These are phyloP conservation scores for Hyparrhenia diplandra DNA, from an alignment of 176 grass and related monocot species.

Conservation along the genomic window DNA sequence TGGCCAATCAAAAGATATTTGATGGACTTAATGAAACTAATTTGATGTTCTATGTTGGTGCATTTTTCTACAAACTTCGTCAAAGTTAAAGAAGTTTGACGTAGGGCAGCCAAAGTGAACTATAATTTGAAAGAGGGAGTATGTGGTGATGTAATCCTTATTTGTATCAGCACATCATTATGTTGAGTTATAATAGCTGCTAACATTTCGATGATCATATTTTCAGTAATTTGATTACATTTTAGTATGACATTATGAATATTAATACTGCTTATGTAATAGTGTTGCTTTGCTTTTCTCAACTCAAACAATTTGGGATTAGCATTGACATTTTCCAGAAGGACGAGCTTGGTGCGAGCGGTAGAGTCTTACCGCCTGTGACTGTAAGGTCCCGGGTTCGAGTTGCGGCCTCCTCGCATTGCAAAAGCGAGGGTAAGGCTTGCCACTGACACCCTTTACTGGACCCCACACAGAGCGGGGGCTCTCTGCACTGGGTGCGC, in stretches of 20 bases:
- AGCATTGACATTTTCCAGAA: neutral
- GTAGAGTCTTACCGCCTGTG: too few species aligned
- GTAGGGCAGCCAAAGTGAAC: neutral
- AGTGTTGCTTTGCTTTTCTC: neutral
- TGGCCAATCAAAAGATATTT: neutral
- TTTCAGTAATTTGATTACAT: neutral
- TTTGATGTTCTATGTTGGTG: neutral
- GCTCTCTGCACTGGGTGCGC: too few species aligned
- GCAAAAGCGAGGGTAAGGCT: too few species aligned
- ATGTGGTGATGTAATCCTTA: neutral
- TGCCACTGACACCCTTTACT: too few species aligned
- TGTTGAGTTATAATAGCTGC: neutral
- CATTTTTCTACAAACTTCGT: neutral
- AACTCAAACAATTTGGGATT: neutral
- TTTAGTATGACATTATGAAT: neutral
- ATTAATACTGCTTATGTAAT: constrained; percentile 6
- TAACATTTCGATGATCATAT: constrained; percentile 16
- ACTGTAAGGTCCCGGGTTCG: too few species aligned
- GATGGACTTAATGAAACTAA: neutral
- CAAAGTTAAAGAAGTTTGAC: neutral
- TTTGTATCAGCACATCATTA: neutral
- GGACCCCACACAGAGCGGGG: too few species aligned
- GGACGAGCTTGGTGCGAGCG: too few species aligned
- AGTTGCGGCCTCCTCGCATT: too few species aligned
- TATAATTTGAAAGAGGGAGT: neutral